Evolutionary conservation across 2,329 filamentous ascomycete genomes (phyloP).

Genomic region (Orbilia oligospora): DNA sequence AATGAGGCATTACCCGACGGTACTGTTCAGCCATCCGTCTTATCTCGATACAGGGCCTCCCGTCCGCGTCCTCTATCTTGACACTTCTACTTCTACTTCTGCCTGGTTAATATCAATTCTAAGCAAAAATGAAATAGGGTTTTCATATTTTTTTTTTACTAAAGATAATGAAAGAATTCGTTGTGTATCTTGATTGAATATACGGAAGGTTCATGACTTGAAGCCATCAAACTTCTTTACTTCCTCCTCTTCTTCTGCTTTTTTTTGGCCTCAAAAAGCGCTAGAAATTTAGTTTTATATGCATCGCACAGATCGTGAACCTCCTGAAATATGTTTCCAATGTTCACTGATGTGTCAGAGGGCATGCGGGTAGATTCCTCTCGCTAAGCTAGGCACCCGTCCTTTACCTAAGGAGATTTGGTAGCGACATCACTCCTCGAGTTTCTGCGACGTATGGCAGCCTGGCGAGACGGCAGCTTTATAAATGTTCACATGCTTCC

Average conservation of each 20-base stretch:
- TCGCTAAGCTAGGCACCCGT: constrained; percentile 29
- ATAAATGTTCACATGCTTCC: constrained; percentile 10
- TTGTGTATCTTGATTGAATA: not conserved
- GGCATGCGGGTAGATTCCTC: constrained; percentile 16
- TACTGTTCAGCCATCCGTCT: not conserved
- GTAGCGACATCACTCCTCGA: constrained; percentile 11
- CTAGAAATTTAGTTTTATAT: not conserved
- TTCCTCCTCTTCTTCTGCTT: too few species aligned
- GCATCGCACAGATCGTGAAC: constrained; percentile 12
- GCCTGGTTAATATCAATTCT: constrained; percentile 1
- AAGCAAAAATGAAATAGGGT: not conserved
- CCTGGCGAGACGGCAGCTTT: constrained; percentile 14
- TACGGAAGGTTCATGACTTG: too few species aligned
- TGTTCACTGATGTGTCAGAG: constrained; percentile 1
- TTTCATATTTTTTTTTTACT: constrained; percentile 3
- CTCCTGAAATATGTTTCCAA: constrained; percentile 8
- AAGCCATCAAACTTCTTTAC: not conserved
- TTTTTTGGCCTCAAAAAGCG: constrained; percentile 16
- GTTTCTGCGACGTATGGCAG: constrained; percentile 16
- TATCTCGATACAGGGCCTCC: not conserved
- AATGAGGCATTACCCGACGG: constrained; percentile 8
- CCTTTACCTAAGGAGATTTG: constrained; percentile 16
- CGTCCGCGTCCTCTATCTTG: constrained; percentile 3
- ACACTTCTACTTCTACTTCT: constrained; percentile 1
- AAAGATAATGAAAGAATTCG: not conserved